These are phyloP conservation scores for Gnomoniopsis sp. DNA, from an alignment of 2,329 filamentous ascomycete genomes.

Conservation along the genomic window DNA sequence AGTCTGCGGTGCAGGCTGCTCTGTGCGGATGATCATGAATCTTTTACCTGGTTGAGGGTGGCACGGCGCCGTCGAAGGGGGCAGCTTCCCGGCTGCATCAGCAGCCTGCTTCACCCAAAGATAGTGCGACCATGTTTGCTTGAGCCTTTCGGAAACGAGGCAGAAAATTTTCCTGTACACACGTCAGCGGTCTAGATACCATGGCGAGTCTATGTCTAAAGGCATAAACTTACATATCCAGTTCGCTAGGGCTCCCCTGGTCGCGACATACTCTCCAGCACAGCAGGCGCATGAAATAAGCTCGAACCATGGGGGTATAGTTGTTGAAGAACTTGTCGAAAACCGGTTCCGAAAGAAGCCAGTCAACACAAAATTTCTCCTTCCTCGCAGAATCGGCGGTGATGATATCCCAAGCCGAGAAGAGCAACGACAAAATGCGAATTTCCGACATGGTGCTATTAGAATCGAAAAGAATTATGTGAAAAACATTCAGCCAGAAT, in stretches of 20 bases:
- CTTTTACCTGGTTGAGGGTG: conserved; percentile 80
- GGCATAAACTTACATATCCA: conserved; percentile 61
- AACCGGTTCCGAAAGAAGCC: conserved; percentile 69
- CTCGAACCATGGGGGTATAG: conserved; percentile 93
- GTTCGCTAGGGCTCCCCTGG: conserved; percentile 60
- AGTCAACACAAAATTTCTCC: conserved; percentile 65
- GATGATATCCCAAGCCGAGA: conserved; percentile 73
- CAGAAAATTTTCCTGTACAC: conserved; percentile 63
- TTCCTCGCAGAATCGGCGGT: conserved; percentile 65
- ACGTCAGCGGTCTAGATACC: conserved; percentile 23
- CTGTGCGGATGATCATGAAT: conserved; percentile 85
- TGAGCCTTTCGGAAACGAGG: conserved; percentile 64
- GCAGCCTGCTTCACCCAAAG: conserved; percentile 69
- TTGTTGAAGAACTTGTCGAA: conserved; percentile 86
- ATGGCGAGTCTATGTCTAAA: background rate
- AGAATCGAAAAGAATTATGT: conserved; percentile 68
- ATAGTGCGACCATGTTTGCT: conserved; percentile 75
- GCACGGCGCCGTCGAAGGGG: conserved; percentile 75
- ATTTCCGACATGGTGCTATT: conserved; percentile 90
- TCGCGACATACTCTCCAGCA: conserved; percentile 87
- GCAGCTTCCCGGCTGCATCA: conserved; percentile 49
- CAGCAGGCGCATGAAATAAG: conserved; percentile 86
- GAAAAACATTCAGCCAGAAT: conserved; percentile 82
- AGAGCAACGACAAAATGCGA: conserved; percentile 77
- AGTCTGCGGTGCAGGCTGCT: conserved; percentile 48